These are phyloP conservation scores for Gastrolobium villosum DNA, from an alignment of 306 rosid genomes.

Conservation along the genomic window DNA sequence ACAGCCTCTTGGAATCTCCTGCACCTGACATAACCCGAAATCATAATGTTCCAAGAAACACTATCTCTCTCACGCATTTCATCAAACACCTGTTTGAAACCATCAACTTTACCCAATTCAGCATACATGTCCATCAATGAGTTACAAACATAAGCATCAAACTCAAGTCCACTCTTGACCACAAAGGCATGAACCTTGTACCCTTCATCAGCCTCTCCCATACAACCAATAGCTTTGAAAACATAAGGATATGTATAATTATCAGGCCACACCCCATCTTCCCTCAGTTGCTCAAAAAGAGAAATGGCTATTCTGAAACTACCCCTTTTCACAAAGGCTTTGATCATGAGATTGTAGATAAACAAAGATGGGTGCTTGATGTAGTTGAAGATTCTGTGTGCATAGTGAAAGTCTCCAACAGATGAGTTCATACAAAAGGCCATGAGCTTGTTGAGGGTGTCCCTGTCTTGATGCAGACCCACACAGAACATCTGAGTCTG, in stretches of 20 bases:
- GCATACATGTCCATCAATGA: constrained; percentile 79
- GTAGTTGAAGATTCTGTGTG: constrained; percentile 56
- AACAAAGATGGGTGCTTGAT: constrained; percentile 61
- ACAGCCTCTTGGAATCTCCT: constrained; percentile 65
- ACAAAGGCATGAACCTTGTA: constrained; percentile 72
- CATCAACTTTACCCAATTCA: constrained; percentile 53
- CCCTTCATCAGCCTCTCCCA: constrained; percentile 58
- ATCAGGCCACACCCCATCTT: constrained; percentile 65
- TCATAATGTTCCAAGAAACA: constrained; percentile 79
- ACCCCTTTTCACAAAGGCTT: constrained; percentile 54
- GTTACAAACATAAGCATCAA: constrained; percentile 76
- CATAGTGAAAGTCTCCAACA: constrained; percentile 56
- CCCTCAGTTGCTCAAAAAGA: constrained; percentile 61
- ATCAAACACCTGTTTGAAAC: constrained; percentile 55
- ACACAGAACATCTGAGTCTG: constrained; percentile 58
- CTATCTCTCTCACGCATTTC: constrained; percentile 64
- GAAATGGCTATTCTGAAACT: constrained; percentile 54
- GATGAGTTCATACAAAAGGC: constrained; percentile 58
- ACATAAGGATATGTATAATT: constrained; percentile 83
- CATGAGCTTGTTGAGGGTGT: constrained; percentile 64
- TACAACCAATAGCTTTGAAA: constrained; percentile 67
- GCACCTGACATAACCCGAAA: constrained; percentile 69
- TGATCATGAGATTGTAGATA: constrained; percentile 66
- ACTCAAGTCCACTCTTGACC: constrained; percentile 63
- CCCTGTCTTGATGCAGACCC: constrained; percentile 69